These are phyloP conservation scores for Eutypella sp. DNA, from an alignment of 2,329 filamentous ascomycete species.

Conservation along the genomic window DNA sequence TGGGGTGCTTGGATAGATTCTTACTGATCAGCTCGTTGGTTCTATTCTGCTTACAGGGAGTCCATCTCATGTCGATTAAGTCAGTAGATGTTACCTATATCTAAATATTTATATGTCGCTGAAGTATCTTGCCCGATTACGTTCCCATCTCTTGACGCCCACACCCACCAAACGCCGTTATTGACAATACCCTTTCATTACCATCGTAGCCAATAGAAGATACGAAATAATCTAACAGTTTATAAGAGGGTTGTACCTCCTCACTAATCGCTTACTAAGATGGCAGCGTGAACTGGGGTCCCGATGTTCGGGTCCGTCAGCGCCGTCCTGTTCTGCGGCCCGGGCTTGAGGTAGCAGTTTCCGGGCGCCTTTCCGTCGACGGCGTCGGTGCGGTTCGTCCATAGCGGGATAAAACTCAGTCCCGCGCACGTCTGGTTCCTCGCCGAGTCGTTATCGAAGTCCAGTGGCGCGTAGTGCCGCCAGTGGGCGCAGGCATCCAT, in stretches of 20 bases:
- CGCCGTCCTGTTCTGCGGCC: slow-evolving; percentile 25
- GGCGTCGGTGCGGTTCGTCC: slow-evolving; percentile 34
- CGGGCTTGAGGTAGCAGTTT: slow-evolving; percentile 42
- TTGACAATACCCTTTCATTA: too few species aligned
- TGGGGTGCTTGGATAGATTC: too few species aligned
- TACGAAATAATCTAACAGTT: background rate
- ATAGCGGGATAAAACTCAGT: slow-evolving; percentile 38
- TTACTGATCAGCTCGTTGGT: too few species aligned
- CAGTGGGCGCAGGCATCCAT: slow-evolving; percentile 44
- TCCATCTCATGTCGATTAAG: too few species aligned
- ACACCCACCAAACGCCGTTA: too few species aligned
- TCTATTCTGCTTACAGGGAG: too few species aligned
- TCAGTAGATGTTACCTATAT: too few species aligned
- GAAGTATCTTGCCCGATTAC: too few species aligned
- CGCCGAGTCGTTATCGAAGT: slow-evolving; percentile 20
- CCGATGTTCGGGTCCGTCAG: slow-evolving; percentile 29
- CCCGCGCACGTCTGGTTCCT: slow-evolving; percentile 32
- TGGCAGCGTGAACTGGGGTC: slow-evolving; percentile 31
- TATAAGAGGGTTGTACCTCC: too few species aligned
- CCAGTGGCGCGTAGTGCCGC: slow-evolving; percentile 23
- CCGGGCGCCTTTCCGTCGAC: slow-evolving; percentile 31
- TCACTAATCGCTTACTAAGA: slow-evolving; percentile 14
- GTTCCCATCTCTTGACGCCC: too few species aligned
- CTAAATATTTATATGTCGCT: too few species aligned
- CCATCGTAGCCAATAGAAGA: background rate